A percentile compares a stretch with the other conserved stretches of the same genome.
Conservation (phyloP, 129 eudicot species). For the Flaveria brownii region DNA sequence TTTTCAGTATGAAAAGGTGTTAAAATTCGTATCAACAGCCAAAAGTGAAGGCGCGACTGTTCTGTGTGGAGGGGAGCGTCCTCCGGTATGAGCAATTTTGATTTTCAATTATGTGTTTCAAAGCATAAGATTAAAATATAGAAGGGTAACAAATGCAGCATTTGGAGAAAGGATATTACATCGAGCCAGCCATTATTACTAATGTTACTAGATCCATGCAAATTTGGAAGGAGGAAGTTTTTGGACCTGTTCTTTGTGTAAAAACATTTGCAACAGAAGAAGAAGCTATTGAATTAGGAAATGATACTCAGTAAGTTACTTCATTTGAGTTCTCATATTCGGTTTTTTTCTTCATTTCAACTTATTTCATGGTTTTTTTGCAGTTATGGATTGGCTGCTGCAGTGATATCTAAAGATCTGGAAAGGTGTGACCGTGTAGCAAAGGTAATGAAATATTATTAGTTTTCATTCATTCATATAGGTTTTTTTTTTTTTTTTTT, state of each 20-base stretch:
- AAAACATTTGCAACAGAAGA: conserved; percentile 81
- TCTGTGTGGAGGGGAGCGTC: conserved; percentile 69
- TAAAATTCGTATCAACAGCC: conserved; percentile 73
- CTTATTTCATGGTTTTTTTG: conserved; percentile 17
- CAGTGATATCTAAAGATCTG: conserved; percentile 75
- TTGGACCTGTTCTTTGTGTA: conserved; percentile 87
- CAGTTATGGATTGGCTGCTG: conserved; percentile 78
- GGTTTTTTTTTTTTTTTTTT: no score
- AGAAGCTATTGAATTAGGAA: conserved; percentile 87
- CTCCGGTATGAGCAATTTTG: conserved; percentile 45
- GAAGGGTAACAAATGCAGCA: conserved; percentile 44
- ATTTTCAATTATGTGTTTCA: background rate
- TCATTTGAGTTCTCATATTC: background rate
- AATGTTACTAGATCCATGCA: conserved; percentile 80
- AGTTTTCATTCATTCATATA: background rate
- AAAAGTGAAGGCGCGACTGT: conserved; percentile 87
- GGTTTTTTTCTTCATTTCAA: background rate
- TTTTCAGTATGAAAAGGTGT: conserved; percentile 75
- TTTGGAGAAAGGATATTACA: conserved; percentile 63
- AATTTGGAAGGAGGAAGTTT: conserved; percentile 92
- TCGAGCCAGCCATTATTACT: conserved; percentile 70
- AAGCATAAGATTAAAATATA: background rate
- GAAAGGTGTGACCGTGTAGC: conserved; percentile 83
- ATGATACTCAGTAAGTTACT: conserved; percentile 69
- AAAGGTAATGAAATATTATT: conserved; percentile 46